Conservation (phyloP, 208 protist genomes). For the Angomonas deanei region DNA sequence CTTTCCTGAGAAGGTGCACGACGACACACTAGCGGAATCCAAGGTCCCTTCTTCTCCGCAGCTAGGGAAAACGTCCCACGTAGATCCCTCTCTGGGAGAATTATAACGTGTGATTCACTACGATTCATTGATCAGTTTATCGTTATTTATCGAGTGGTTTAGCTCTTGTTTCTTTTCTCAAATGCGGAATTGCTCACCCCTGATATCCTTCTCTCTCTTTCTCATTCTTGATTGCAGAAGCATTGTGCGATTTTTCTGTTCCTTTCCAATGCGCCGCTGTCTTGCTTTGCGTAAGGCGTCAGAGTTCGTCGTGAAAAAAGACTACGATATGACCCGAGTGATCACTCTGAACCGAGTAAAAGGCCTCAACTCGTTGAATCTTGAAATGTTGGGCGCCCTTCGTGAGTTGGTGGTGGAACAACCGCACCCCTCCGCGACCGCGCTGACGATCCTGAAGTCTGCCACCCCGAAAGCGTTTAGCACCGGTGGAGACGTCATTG, state of each 20-base stretch:
- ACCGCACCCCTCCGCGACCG: slow-evolving; percentile 10
- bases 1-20: neutral
- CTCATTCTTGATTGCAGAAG: too few species aligned
- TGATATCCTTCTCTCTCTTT: too few species aligned
- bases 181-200: too few species aligned
- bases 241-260: neutral
- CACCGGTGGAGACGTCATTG: slow-evolving; percentile 45
- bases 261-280: too few species aligned
- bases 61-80: neutral
- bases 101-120: too few species aligned
- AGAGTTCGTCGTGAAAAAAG: slow-evolving; percentile 10
- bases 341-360: slow-evolving; percentile 28
- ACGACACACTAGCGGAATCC: neutral
- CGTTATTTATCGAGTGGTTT: too few species aligned
- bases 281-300: too few species aligned
- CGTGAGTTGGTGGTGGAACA: slow-evolving; percentile 8
- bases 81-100: neutral
- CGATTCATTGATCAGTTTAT: too few species aligned
- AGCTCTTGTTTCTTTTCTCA: too few species aligned
- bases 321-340: slow-evolving; percentile 27
- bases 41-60: neutral
- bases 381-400: slow-evolving; percentile 25
- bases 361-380: slow-evolving; percentile 27
- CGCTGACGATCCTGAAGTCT: slow-evolving; percentile 11
- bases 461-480: slow-evolving; percentile 27